phyloP scores from a whole-genome alignment of 169 alveolate species.

The Eimeria sp. region DNA sequence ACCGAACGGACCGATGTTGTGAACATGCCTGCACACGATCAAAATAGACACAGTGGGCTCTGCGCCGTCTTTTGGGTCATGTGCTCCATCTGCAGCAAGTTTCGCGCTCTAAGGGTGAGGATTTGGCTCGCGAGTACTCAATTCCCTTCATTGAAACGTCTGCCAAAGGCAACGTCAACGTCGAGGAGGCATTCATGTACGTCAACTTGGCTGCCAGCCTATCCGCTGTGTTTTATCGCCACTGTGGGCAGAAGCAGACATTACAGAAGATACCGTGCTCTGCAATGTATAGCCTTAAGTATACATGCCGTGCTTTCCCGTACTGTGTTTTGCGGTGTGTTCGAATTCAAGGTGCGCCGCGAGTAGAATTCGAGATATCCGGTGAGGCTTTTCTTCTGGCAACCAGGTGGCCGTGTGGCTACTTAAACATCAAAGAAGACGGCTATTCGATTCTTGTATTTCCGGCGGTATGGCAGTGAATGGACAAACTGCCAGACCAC shows the following conservation, averaged over 20 bases:
- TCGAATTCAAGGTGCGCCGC: conserved; percentile 55
- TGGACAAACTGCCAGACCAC: neutral
- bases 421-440: neutral
- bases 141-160: conserved; percentile 79
- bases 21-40: neutral
- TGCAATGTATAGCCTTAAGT: neutral
- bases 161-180: conserved; percentile 72
- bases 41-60: neutral
- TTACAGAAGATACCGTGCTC: neutral
- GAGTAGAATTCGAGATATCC: conserved; percentile 63
- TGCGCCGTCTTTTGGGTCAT: neutral
- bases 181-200: conserved; percentile 73
- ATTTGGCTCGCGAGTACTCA: conserved; percentile 72
- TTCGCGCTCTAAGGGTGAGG: conserved; percentile 69
- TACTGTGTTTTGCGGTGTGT: neutral
- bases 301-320: neutral
- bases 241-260: neutral
- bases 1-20: neutral
- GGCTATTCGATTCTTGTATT: neutral
- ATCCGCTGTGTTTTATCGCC: neutral
- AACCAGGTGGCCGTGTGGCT: neutral
- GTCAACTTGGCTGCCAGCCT: neutral
- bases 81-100: conserved; percentile 59
- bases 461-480: neutral
- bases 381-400: neutral